Conservation (phyloP, 1,284 basidiomycete genomes). For the Vanrija pseudolonga region DNA sequence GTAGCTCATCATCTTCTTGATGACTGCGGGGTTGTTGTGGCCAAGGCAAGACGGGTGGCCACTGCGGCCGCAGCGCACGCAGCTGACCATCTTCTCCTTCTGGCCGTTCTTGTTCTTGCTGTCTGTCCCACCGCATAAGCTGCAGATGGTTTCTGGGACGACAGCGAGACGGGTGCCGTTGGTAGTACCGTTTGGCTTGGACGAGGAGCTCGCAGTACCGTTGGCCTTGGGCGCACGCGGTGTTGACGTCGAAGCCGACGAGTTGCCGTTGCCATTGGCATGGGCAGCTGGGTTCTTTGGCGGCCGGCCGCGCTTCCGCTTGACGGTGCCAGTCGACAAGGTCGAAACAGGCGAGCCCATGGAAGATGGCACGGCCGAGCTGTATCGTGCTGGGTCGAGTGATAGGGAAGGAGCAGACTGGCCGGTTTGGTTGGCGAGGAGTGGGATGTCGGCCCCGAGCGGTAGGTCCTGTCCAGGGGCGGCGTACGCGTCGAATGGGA, state of each 20-base stretch:
- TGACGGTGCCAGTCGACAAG: constrained; percentile 1
- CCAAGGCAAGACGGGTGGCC: constrained; percentile 70
- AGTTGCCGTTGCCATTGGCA: constrained; percentile 10
- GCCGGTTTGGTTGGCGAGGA: no score
- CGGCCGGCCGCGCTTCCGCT: constrained; percentile 21
- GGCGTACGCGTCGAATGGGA: no score
- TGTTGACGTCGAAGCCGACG: background rate
- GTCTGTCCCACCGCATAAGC: constrained; percentile 35
- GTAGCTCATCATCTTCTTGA: constrained; percentile 56
- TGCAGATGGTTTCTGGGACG: constrained; percentile 17
- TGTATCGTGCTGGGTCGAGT: no score
- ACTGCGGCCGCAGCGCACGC: constrained; percentile 36
- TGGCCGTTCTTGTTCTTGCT: constrained; percentile 19
- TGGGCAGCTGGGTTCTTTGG: constrained; percentile 6
- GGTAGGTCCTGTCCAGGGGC: no score
- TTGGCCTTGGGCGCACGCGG: constrained; percentile 11
- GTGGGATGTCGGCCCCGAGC: no score
- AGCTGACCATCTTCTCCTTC: constrained; percentile 39
- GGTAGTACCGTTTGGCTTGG: background rate
- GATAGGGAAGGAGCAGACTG: no score
- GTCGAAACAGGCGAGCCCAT: background rate
- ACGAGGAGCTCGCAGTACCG: constrained; percentile 2
- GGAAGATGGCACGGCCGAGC: no score
- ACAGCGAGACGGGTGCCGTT: background rate
- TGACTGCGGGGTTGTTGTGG: constrained; percentile 9